phyloP scores from a whole-genome alignment of 495 filamentous ascomycete genomes.

The Darksidea phi region DNA sequence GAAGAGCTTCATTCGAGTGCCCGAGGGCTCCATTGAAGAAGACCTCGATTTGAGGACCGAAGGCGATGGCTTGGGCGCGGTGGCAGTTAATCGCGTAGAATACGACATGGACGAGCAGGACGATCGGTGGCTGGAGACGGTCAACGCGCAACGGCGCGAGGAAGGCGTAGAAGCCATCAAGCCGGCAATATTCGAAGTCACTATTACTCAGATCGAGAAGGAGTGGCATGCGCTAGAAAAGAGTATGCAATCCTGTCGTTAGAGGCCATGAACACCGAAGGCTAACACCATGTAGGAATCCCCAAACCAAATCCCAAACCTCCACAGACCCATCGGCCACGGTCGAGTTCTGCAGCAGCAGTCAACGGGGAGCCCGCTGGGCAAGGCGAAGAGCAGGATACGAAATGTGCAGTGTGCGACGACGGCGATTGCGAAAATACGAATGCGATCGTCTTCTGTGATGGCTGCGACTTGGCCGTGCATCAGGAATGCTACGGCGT shows the following conservation, averaged over 20 bases:
- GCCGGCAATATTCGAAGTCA: slow-evolving; percentile 91
- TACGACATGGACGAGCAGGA: slow-evolving; percentile 99
- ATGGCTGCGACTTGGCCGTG: slow-evolving; percentile 95
- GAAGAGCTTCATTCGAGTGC: slow-evolving; percentile 71
- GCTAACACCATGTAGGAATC: slow-evolving; percentile 52
- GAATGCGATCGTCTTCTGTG: slow-evolving; percentile 99
- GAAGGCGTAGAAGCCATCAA: slow-evolving; percentile 77
- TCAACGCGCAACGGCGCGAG: slow-evolving; percentile 71
- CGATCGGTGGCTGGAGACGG: slow-evolving; percentile 86
- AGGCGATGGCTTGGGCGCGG: slow-evolving; percentile 51
- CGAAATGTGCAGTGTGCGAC: slow-evolving; percentile 95
- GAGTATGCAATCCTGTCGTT: slow-evolving; percentile 45
- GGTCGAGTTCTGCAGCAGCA: slow-evolving; percentile 87
- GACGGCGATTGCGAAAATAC: slow-evolving; percentile 98
- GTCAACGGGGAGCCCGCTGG: slow-evolving; percentile 84
- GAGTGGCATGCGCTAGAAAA: slow-evolving; percentile 97
- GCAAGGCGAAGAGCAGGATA: slow-evolving; percentile 89
- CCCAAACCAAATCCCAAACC: slow-evolving; percentile 95
- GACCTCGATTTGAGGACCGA: slow-evolving; percentile 72
- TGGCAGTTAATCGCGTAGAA: slow-evolving; percentile 73
- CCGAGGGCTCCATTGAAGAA: slow-evolving; percentile 76
- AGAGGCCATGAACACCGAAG: background rate
- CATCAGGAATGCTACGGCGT: slow-evolving; percentile 99
- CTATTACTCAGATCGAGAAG: slow-evolving; percentile 98
- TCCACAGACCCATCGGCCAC: slow-evolving; percentile 82